phyloP scores from a whole-genome alignment of 495 filamentous ascomycete genomes.

The Evernia prunastri region DNA sequence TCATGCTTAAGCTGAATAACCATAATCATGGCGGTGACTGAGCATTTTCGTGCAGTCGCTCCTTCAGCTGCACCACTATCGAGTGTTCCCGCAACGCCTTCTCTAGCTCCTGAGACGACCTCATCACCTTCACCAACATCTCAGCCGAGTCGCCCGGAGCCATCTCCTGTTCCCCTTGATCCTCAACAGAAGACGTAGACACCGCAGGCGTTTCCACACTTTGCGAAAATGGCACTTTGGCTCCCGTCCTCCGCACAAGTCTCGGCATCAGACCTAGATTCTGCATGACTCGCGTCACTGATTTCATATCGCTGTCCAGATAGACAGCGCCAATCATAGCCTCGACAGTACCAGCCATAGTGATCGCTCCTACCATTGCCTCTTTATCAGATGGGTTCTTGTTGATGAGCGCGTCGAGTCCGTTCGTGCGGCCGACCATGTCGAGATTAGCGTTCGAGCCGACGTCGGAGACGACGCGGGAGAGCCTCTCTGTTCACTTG shows the following conservation, averaged over 20 bases:
- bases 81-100: not conserved
- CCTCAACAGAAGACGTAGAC: not conserved
- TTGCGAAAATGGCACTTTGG: not conserved
- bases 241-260: not conserved
- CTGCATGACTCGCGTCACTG: slow-evolving; percentile 12
- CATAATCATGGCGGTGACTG: not conserved
- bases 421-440: slow-evolving; percentile 6
- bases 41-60: not conserved
- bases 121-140: not conserved
- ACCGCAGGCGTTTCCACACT: not conserved
- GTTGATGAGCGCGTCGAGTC: slow-evolving; percentile 13
- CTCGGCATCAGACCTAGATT: slow-evolving; percentile 16
- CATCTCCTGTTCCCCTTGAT: not conserved
- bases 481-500: slow-evolving; percentile 7
- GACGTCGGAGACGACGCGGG: not conserved
- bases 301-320: slow-evolving; percentile 15
- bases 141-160: not conserved
- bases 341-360: slow-evolving; percentile 18
- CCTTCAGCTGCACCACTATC: not conserved
- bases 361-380: not conserved
- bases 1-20: no score
- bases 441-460: slow-evolving; percentile 17
- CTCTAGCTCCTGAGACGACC: not conserved
- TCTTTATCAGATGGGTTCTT: slow-evolving; percentile 5
- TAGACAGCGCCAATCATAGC: slow-evolving; percentile 23